Percentiles rank a stretch among this genome's conserved stretches.
Conservation (phyloP, 2,329 filamentous ascomycete species). For the Penicillium griseofulvum region DNA sequence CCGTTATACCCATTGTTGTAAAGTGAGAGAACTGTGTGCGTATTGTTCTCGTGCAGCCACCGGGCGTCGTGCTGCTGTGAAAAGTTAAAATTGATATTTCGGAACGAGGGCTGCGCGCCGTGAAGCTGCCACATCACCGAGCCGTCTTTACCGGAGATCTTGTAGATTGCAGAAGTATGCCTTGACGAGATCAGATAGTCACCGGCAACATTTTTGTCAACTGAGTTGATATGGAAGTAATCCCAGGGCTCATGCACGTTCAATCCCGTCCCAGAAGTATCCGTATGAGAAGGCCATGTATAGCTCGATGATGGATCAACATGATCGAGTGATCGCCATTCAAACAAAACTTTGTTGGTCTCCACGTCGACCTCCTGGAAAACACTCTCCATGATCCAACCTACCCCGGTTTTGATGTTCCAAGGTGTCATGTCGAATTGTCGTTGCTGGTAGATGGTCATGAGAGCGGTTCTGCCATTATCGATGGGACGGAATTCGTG, state of each 20-base stretch:
- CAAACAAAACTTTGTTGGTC: slow-evolving; percentile 48
- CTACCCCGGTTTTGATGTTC: slow-evolving; percentile 45
- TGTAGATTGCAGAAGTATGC: slow-evolving; percentile 42
- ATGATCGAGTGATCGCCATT: slow-evolving; percentile 52
- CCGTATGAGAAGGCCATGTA: slow-evolving; percentile 45
- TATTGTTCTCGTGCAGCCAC: slow-evolving; percentile 39
- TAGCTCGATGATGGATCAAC: slow-evolving; percentile 49
- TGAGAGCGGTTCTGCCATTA: slow-evolving; percentile 42
- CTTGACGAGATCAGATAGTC: slow-evolving; percentile 45
- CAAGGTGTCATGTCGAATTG: slow-evolving; percentile 49
- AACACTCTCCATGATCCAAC: slow-evolving; percentile 53
- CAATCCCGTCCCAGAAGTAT: slow-evolving; percentile 50
- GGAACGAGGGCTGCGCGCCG: slow-evolving; percentile 37
- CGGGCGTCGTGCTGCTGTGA: slow-evolving; percentile 46
- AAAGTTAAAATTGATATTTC: slow-evolving; percentile 41
- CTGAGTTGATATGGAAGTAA: slow-evolving; percentile 46
- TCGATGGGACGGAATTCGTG: slow-evolving; percentile 53
- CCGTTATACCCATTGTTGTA: slow-evolving; percentile 46
- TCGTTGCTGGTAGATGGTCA: slow-evolving; percentile 44
- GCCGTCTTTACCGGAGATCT: slow-evolving; percentile 41
- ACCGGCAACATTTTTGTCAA: slow-evolving; percentile 42
- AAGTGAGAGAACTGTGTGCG: slow-evolving; percentile 39
- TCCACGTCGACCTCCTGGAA: slow-evolving; percentile 55
- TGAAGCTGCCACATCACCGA: slow-evolving; percentile 41
- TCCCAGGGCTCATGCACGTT: slow-evolving; percentile 47